Base-by-base conservation (phyloP, 345 rosid genomes). In the Firmiana major region DNA sequence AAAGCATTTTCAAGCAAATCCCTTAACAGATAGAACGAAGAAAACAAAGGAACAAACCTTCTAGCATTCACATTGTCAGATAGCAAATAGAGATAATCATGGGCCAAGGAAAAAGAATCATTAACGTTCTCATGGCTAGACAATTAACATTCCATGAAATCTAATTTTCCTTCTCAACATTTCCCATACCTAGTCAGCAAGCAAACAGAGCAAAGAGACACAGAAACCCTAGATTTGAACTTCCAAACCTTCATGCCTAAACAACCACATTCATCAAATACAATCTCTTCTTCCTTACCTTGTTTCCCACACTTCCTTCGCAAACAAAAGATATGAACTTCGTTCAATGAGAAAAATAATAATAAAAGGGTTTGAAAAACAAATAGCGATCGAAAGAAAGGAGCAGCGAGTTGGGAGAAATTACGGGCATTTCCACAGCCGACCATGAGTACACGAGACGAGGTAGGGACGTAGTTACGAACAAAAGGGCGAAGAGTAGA, bases 381-480 rank as follows among this genome's bases (percentile, higher is more conserved):
- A 65, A 43, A 49, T 4, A 10, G 28, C 7, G 60, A 22, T 54
- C 7, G 31, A 38, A 17, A 13, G 26, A 36, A 36, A 36, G 5
- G 43, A 43, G 40, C 58, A 22, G 34, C 0, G 16, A 69, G 59
- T n/a, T 31, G 12, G 9, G 45, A 72, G 75, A 26, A 77, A 63
- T 83, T 93, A 95, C 99, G 82, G 81, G 99, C 93, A 82, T 95
- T 95, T 81, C 99, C 99, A 77, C 98, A 95, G 85, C 99, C 98
- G 42, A 93, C 94, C 97, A 95, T 89, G 85, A 95, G 98, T 76
- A 95, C 78, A 48, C 90, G 90, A 75, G 99, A 87, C 42, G 88
- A 88, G 78, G 86, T 65, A 63, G 94, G 89, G 68, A 93, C 79
- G 79, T 86, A 87, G 76, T 11, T 82, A 67, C 92, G 91, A 68